Percentiles rank a stretch among this genome's conserved stretches.
phyloP scores from a whole-genome alignment of 1,139 yeast genomes.

The Candida neerlandica region DNA sequence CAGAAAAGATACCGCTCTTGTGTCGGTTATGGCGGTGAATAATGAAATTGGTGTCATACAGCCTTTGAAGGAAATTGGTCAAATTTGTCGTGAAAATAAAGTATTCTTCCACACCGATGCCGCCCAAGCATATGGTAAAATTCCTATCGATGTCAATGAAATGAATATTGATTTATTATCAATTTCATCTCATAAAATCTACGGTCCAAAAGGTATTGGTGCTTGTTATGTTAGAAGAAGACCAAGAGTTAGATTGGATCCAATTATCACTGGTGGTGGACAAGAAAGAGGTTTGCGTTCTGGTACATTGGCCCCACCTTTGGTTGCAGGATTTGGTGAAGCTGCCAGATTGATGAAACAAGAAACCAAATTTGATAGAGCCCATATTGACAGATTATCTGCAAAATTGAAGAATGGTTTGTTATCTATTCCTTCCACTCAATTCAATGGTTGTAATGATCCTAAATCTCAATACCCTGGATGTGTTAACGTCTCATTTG shows the following conservation, averaged over 20 bases:
- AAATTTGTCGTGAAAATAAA: constrained; percentile 80
- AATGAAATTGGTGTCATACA: constrained; percentile 98
- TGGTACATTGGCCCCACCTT: constrained; percentile 95
- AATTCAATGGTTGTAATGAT: constrained; percentile 76
- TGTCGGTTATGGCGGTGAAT: constrained; percentile 96
- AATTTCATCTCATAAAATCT: constrained; percentile 92
- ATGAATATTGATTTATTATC: constrained; percentile 92
- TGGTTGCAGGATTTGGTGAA: constrained; percentile 95
- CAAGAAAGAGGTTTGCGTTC: constrained; percentile 98
- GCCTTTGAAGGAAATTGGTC: constrained; percentile 92
- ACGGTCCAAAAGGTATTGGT: constrained; percentile 98
- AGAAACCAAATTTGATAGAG: constrained; percentile 74
- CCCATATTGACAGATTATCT: constrained; percentile 71
- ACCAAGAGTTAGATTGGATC: constrained; percentile 96
- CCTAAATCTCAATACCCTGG: constrained; percentile 74
- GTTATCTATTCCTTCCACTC: constrained; percentile 83
- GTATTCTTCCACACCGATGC: constrained; percentile 98
- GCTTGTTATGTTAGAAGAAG: constrained; percentile 95
- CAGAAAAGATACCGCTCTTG: constrained; percentile 87
- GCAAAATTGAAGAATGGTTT: constrained; percentile 72
- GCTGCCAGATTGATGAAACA: constrained; percentile 82
- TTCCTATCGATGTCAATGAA: constrained; percentile 89
- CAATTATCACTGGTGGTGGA: constrained; percentile 96
- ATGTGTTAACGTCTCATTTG: constrained; percentile 94
- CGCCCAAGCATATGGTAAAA: constrained; percentile 96